A percentile compares a stretch with the other conserved stretches of the same genome.
Conservation (phyloP, 495 filamentous ascomycete species). For the Collariella sp. region DNA sequence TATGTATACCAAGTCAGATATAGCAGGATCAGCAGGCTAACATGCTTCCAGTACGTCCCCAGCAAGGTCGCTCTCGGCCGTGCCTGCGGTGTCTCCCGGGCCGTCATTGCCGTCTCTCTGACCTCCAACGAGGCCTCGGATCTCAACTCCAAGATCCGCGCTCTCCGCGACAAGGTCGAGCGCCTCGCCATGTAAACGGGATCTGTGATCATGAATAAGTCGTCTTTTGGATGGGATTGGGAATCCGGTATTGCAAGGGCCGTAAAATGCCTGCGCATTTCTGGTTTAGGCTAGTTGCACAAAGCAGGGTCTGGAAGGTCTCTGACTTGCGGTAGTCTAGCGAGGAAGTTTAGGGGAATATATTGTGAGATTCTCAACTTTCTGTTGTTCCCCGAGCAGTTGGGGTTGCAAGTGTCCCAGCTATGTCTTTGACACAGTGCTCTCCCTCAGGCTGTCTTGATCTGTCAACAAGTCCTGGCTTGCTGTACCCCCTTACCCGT, state of each 20-base stretch:
- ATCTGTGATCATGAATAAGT: neutral
- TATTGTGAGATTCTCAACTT: neutral
- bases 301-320: neutral
- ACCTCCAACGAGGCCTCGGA: slow-evolving; percentile 92
- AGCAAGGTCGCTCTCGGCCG: slow-evolving; percentile 46
- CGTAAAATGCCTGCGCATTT: neutral
- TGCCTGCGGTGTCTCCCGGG: slow-evolving; percentile 72
- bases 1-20: slow-evolving; percentile 13
- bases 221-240: neutral
- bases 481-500: no score
- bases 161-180: slow-evolving; percentile 91
- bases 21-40: neutral
- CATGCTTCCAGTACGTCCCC: slow-evolving; percentile 38
- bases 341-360: neutral
- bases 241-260: neutral
- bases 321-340: neutral
- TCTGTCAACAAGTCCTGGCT: no score
- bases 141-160: slow-evolving; percentile 72
- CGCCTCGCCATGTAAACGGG: slow-evolving; percentile 78
- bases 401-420: slow-evolving; percentile 1
- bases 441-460: no score
- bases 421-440: no score
- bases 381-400: neutral
- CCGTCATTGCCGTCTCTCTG: slow-evolving; percentile 80
- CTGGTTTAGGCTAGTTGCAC: neutral